Evolutionary conservation across 164 flowering plant genomes (phyloP).

Genomic region (Aristolochia fimbriata): DNA sequence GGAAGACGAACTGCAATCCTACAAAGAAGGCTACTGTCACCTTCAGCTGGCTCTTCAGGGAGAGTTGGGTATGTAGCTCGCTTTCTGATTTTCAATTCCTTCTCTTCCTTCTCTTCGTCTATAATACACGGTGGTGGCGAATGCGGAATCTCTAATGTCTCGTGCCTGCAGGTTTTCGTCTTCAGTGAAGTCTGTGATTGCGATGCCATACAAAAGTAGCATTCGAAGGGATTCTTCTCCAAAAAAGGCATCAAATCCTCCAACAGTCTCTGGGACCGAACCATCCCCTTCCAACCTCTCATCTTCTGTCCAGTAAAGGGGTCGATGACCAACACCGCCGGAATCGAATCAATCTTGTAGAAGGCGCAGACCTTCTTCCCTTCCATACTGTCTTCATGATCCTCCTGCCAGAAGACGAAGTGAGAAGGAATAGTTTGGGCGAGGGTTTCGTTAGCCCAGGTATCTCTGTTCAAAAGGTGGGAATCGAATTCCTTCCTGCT

Average conservation of each 20-base stretch:
- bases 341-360: conserved; percentile 61
- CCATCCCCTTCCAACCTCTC: conserved; percentile 79
- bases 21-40: conserved; percentile 58
- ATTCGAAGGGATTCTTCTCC: conserved; percentile 75
- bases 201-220: conserved; percentile 4
- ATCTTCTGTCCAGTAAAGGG: conserved; percentile 91
- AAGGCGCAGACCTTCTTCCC: conserved; percentile 86
- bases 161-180: too few species aligned
- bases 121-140: too few species aligned
- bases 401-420: conserved; percentile 91
- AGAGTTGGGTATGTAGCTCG: conserved; percentile 29
- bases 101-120: too few species aligned
- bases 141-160: too few species aligned
- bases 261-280: conserved; percentile 63
- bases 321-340: conserved; percentile 72
- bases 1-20: conserved; percentile 87
- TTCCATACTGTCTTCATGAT: conserved; percentile 79
- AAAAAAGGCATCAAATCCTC: conserved; percentile 79
- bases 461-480: conserved; percentile 90
- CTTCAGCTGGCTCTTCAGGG: conserved; percentile 86
- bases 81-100: too few species aligned
- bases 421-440: conserved; percentile 64
- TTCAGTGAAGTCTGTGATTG: too few species aligned
- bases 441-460: conserved; percentile 93
- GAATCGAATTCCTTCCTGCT: conserved; percentile 87